A percentile compares a stretch with the other conserved stretches of the same genome.
Conservation (phyloP, 305 asterid species). For the Solanum hybrid region DNA sequence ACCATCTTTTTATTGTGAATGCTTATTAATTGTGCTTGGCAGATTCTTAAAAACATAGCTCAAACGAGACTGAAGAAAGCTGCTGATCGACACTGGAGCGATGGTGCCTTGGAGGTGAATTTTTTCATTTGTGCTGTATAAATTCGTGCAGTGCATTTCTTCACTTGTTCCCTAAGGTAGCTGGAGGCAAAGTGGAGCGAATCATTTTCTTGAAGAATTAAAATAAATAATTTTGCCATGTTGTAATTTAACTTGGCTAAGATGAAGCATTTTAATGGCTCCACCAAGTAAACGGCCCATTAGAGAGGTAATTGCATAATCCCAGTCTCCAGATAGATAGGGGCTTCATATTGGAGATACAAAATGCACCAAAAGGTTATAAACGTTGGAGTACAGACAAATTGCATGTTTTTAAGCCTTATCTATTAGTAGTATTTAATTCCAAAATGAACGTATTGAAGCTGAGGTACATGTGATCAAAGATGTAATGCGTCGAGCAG, state of each 20-base stretch:
- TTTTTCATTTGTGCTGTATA: background rate
- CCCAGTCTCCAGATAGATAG: background rate
- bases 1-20: background rate
- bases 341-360: background rate
- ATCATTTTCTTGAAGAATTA: background rate
- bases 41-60: slow-evolving; percentile 71
- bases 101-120: slow-evolving; percentile 88
- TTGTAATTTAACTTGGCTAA: background rate
- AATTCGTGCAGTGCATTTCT: background rate
- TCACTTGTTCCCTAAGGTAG: background rate
- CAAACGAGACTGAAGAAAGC: slow-evolving; percentile 65
- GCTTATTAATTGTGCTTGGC: slow-evolving; percentile 12
- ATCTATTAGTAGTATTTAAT: background rate
- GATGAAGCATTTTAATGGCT: background rate
- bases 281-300: background rate
- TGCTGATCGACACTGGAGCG: slow-evolving; percentile 92
- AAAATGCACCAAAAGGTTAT: background rate
- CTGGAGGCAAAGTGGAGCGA: background rate
- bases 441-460: background rate
- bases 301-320: background rate
- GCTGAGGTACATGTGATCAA: background rate
- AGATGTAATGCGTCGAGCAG: background rate
- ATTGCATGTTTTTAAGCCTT: background rate
- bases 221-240: background rate
- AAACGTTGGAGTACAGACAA: background rate